Base-by-base conservation (phyloP, 73 alveolate species). In the Vitrella brassicaformis region DNA sequence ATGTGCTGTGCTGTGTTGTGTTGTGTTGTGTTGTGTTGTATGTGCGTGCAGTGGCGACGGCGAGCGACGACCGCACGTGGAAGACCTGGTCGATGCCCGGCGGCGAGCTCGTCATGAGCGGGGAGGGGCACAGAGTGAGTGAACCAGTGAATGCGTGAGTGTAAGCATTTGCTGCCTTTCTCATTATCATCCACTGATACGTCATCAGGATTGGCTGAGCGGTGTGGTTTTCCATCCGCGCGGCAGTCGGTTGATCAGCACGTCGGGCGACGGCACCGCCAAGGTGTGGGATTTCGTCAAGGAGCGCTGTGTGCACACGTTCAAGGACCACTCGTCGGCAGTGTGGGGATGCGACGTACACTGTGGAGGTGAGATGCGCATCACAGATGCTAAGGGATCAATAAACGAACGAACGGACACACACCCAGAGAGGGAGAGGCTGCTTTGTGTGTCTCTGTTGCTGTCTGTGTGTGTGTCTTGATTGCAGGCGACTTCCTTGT, bases 31-130 rank as follows among this genome's bases (percentile, higher is more conserved):
- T n/a, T n/a, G n/a, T n/a, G n/a, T n/a, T n/a, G n/a, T n/a, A n/a
- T n/a, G n/a, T 39, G 14, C 14, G 56, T 39, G 92, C 94, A 30
- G 88, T 95, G 30, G 99, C 99, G 1, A 97, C 99, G 19, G 98
- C 97, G 18, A 86, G 97, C 64, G 99, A 97, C 86, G 99, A 97
- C 86, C 93, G 94, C 74, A 95, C 99, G 45, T 97, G 99, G 99
- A 95, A 95, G 87, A 87, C 93, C 79, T 94, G 98, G 97, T 84
- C 93, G 47, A 87, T 94, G 68, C 98, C 99, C 10, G 91, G 91
- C 39, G 99, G 82, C 76, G 99, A 97, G 81, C 80, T 97, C 70
- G 94, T 97, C 46, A 94, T 97, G 97, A 93, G 97, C 66, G 99
- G 99, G 39, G 99, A 97, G 84, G 99, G 99, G 0, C 99, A 97